Evolutionary conservation across 108 stramenopile species (phyloP), one percentile per base, ranked within the genome.

Genomic region (Cylindrotheca closterium): DNA sequence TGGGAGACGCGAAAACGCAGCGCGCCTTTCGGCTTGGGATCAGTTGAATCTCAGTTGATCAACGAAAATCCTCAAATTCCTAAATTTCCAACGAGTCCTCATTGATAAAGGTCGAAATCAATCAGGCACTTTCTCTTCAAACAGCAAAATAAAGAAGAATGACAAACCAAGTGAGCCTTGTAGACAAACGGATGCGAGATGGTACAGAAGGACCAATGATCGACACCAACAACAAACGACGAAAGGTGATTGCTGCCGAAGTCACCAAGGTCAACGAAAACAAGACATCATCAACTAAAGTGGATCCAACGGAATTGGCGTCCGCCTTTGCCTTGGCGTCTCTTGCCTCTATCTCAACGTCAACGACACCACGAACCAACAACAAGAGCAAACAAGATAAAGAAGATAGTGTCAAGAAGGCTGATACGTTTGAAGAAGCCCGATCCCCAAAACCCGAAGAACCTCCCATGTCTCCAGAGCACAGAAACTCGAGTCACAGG

Each of bases 261-360:
- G 19, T 52, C 51, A 0, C 17, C 18, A 19, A 12, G 0, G 12
- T n/a, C 0, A 25, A 17, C 24, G 0, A 23, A 0, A 46, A 0
- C 24, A 60, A 60, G 12, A 63, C 49, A 3, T 42, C 37, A 42
- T 42, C 37, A 7, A 10, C 37, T 15, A 62, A 62, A 24, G 67
- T 74, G 10, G 58, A 74, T 63, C 57, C 65, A 31, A 60, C 60
- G 0, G 75, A 76, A 26, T 27, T 76, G 34, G 75, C 75, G 2
- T 70, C 69, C 0, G 75, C 75, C 4, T 70, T 76, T 70, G 75
- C 75, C 8, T 58, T 76, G 27, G 75, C 75, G 25, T 70, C 69
- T 12, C 53, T 76, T 1, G 68, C 75, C 3, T 58, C 42, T 15
- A 23, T 64, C 2, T 22, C 27, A 50, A 37, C 45, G 18, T 18